These are phyloP conservation scores for Cryptosporidium baileyi DNA, from an alignment of 169 alveolate species.

Conservation along the genomic window DNA sequence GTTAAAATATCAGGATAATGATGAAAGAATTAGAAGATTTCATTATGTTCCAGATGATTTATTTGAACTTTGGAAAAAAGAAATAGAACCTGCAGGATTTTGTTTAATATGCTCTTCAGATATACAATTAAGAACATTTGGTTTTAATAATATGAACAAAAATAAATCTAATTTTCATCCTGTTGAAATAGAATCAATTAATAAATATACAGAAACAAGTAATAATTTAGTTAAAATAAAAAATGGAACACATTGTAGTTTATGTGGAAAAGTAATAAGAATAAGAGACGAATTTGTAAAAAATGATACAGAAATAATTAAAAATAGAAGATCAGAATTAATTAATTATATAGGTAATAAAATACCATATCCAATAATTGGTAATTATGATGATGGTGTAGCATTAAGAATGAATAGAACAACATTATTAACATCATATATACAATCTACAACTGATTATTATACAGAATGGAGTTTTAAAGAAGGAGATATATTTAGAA, in stretches of 20 bases:
- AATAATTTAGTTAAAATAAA: conserved; percentile 10
- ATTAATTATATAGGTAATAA: conserved; percentile 28
- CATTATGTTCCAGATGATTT: conserved; percentile 44
- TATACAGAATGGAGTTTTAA: conserved; percentile 39
- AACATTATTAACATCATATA: conserved; percentile 36
- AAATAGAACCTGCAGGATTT: conserved; percentile 33
- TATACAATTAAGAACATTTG: conserved; percentile 24
- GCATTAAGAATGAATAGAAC: conserved; percentile 50
- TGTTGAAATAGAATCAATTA: background rate
- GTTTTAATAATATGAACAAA: conserved; percentile 10
- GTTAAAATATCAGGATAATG: conserved; percentile 42
- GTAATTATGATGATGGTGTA: conserved; percentile 45
- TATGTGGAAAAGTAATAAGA: conserved; percentile 54
- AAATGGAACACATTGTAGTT: conserved; percentile 48
- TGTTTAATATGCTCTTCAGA: conserved; percentile 48
- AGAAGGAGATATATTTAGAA: conserved; percentile 55
- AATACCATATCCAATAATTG: conserved; percentile 56
- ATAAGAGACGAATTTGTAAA: background rate
- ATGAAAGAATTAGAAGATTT: conserved; percentile 19
- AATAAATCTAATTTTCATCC: background rate
- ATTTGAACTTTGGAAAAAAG: conserved; percentile 5
- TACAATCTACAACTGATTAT: conserved; percentile 44
- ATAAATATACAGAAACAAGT: conserved; percentile 39
- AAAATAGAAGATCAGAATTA: background rate
- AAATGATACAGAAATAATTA: background rate